Evolutionary conservation across 352 stramenopile genomes (phyloP).

Genomic region (Phytopythium helicoides): DNA sequence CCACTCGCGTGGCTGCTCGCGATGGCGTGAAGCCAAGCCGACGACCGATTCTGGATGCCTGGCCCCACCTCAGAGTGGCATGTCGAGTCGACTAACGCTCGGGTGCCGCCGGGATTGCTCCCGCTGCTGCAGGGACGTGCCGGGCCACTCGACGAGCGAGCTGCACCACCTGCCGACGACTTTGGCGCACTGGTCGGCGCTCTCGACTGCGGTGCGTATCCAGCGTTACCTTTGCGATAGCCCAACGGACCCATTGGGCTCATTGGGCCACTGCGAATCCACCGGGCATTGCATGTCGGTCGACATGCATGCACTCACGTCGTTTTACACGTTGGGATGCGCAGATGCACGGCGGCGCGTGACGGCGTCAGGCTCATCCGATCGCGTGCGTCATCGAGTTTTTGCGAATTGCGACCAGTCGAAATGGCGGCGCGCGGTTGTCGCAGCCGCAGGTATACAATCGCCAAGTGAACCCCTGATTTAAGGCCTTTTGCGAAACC

Average conservation of each 20-base stretch:
- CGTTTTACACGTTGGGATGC: background rate
- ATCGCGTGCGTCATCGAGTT: no score
- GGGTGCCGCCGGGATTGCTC: slow-evolving; percentile 3
- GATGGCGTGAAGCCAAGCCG: slow-evolving; percentile 2
- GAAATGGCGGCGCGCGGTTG: no score
- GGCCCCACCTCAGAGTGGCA: background rate
- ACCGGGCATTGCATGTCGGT: background rate
- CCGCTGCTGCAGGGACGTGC: slow-evolving; percentile 39
- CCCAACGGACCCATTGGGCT: background rate
- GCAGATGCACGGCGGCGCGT: slow-evolving; percentile 4
- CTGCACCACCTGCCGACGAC: slow-evolving; percentile 45
- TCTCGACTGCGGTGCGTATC: slow-evolving; percentile 56
- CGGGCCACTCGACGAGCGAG: slow-evolving; percentile 50
- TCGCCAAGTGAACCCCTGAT: no score
- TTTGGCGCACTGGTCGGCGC: slow-evolving; percentile 49
- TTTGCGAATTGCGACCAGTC: no score
- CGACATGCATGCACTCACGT: background rate
- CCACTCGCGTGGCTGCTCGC: no score
- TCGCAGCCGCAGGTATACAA: no score
- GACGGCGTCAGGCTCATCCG: background rate
- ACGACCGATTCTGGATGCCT: no score
- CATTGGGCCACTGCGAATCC: no score
- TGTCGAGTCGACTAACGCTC: slow-evolving; percentile 1
- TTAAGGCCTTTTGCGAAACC: background rate
- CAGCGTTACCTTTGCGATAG: slow-evolving; percentile 2